phyloP scores from a whole-genome alignment of 2,329 filamentous ascomycete species.

The Pezicula radicicola region DNA sequence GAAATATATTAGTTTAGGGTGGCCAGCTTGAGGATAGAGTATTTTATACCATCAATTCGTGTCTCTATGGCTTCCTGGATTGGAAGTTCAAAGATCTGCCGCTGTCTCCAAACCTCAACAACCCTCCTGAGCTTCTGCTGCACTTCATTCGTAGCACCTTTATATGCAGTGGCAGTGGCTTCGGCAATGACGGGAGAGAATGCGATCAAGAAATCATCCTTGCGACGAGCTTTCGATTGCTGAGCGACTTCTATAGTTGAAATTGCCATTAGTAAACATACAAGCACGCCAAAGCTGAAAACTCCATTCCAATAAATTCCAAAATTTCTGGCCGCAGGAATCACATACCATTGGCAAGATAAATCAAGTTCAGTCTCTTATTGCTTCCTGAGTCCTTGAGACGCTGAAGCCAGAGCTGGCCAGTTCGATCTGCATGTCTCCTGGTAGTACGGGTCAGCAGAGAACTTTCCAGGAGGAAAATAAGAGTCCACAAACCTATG shows the following conservation, averaged over 20 bases:
- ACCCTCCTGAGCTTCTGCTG: constrained; percentile 86
- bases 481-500: constrained; percentile 65
- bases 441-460: constrained; percentile 45
- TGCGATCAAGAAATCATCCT: constrained; percentile 87
- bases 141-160: constrained; percentile 79
- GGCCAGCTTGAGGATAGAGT: background rate
- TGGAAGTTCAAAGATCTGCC: constrained; percentile 76
- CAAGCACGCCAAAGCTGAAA: constrained; percentile 8
- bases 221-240: constrained; percentile 88
- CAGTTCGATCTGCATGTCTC: constrained; percentile 87
- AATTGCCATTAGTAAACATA: constrained; percentile 16
- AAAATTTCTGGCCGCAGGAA: background rate
- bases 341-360: constrained; percentile 86
- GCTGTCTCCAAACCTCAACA: constrained; percentile 89
- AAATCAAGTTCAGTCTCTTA: constrained; percentile 87
- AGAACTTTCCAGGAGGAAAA: background rate
- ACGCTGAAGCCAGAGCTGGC: constrained; percentile 85
- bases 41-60: constrained; percentile 67
- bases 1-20: constrained; percentile 6
- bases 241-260: constrained; percentile 77
- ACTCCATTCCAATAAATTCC: background rate
- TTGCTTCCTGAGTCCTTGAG: constrained; percentile 82
- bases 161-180: constrained; percentile 86
- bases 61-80: constrained; percentile 80
- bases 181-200: constrained; percentile 92